Conservation (phyloP, 2,329 filamentous ascomycete species). For the Fusarium falciforme region DNA sequence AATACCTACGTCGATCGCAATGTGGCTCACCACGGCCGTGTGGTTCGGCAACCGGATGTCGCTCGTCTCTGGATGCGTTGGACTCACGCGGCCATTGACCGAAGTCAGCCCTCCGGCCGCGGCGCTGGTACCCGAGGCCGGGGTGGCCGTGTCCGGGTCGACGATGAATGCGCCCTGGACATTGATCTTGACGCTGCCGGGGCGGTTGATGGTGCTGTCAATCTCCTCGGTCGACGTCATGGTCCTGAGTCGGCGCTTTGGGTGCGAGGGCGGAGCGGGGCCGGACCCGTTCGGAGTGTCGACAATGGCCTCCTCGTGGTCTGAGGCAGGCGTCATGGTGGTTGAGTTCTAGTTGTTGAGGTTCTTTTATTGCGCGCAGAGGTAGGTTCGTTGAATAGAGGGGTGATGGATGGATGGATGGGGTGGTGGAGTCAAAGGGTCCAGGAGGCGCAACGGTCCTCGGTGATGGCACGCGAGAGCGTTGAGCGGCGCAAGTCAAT, state of each 20-base stretch:
- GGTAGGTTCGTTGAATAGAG: conserved; percentile 17
- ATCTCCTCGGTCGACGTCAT: conserved; percentile 67
- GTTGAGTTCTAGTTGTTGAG: background rate
- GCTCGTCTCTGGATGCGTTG: conserved; percentile 76
- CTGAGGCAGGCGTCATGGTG: conserved; percentile 40
- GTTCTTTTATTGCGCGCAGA: conserved; percentile 1
- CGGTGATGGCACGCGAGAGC: conserved; percentile 10
- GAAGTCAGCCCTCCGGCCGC: conserved; percentile 17
- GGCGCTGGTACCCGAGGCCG: conserved; percentile 53
- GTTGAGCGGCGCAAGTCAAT: background rate
- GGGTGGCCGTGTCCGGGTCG: conserved; percentile 76
- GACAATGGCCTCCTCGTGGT: conserved; percentile 39
- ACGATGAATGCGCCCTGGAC: conserved; percentile 97
- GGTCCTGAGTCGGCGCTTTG: conserved; percentile 44
- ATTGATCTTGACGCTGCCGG: conserved; percentile 89
- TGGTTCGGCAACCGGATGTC: conserved; percentile 98
- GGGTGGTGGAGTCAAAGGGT: conserved; percentile 30
- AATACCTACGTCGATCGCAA: conserved; percentile 88
- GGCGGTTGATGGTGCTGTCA: conserved; percentile 70
- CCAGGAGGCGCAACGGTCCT: conserved; percentile 9
- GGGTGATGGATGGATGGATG: conserved; percentile 16
- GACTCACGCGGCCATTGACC: conserved; percentile 58
- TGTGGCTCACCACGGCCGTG: conserved; percentile 93
- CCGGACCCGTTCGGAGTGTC: conserved; percentile 18
- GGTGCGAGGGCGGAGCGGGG: conserved; percentile 16